Evolutionary conservation across 2,329 filamentous ascomycete species (phyloP).

Genomic region (Myotisia sp.): DNA sequence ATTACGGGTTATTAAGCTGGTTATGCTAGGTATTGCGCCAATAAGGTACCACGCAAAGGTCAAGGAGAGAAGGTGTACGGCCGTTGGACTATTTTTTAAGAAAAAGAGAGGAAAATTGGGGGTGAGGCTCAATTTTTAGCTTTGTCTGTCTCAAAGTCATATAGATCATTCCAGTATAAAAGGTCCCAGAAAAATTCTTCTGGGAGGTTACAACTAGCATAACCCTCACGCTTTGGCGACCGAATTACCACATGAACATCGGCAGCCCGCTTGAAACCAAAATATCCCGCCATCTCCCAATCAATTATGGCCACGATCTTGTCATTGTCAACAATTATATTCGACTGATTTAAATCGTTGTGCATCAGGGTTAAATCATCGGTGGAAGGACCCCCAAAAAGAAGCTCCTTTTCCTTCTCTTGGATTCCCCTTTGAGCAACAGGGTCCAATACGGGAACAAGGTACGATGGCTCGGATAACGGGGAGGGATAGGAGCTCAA

Average conservation of each 20-base stretch:
- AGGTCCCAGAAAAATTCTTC: conserved; percentile 1
- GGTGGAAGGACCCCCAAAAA: background rate
- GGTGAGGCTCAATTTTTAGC: too few species aligned
- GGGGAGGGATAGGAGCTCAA: conserved; percentile 1
- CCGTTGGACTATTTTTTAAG: too few species aligned
- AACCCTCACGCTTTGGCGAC: background rate
- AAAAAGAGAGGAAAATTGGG: too few species aligned
- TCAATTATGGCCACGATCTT: conserved; percentile 25
- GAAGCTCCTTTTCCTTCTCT: background rate
- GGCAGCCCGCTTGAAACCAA: conserved; percentile 22
- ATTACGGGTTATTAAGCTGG: too few species aligned
- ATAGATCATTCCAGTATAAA: conserved; percentile 1
- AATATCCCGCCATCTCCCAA: conserved; percentile 28
- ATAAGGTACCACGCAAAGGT: too few species aligned
- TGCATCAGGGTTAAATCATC: conserved; percentile 22
- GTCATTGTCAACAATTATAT: conserved; percentile 26
- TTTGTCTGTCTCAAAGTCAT: too few species aligned
- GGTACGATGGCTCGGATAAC: background rate
- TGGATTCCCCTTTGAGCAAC: background rate
- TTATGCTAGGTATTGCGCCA: too few species aligned
- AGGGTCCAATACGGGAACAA: background rate
- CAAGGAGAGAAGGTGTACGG: too few species aligned
- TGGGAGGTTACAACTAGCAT: background rate
- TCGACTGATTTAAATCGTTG: conserved; percentile 26
- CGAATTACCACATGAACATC: conserved; percentile 20